Conservation (phyloP, 2,329 filamentous ascomycete genomes). For the Colletotrichum sp. region DNA sequence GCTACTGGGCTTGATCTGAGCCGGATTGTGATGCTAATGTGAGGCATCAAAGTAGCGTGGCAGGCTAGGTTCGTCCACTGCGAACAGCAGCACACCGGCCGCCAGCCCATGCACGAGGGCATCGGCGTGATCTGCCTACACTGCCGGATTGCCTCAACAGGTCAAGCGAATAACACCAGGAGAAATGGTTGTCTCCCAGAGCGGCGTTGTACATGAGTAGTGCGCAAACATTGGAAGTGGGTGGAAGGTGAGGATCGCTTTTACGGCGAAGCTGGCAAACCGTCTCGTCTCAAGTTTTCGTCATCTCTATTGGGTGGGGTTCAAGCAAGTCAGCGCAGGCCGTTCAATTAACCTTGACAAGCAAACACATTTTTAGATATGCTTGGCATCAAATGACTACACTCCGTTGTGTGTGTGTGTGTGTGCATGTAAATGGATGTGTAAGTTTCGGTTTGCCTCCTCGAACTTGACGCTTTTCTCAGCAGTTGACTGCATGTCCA, state of each 20-base stretch:
- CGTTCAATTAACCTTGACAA: not conserved
- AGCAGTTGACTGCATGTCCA: not conserved
- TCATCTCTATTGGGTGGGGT: not conserved
- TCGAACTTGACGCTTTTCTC: not conserved
- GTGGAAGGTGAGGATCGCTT: not conserved
- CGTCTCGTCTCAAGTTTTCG: not conserved
- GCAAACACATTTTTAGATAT: not conserved
- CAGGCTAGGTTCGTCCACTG: slow-evolving; percentile 13
- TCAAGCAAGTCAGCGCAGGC: not conserved
- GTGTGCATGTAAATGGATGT: not conserved
- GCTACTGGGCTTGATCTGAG: not conserved
- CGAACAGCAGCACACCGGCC: not conserved
- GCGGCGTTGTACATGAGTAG: not conserved
- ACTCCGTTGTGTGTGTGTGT: not conserved
- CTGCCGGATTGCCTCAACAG: not conserved
- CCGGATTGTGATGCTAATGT: not conserved
- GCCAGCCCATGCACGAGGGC: not conserved
- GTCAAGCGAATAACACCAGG: not conserved
- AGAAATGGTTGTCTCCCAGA: not conserved
- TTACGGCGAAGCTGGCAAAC: not conserved
- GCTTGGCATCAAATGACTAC: not conserved
- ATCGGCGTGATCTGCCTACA: not conserved
- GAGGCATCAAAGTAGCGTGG: not conserved
- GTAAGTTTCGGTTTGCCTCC: not conserved
- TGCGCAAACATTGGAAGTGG: not conserved